Evolutionary conservation across 75 land plant genomes (phyloP), one percentile per base, ranked within the genome.

Genomic region (Selaginella tamariscina): DNA sequence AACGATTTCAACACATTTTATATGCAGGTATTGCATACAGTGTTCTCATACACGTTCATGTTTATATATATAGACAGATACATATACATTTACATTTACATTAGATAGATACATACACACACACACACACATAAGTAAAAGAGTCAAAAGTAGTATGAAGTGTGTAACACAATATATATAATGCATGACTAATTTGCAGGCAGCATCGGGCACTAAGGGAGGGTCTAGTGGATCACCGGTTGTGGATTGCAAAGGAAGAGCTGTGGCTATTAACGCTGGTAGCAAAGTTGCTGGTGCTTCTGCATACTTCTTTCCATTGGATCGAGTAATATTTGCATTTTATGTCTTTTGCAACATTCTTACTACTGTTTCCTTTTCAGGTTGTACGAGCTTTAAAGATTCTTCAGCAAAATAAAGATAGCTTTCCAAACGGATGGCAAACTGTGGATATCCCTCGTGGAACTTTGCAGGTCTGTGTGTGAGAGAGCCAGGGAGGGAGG

Each of bases 191-290:
- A n/a, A n/a, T 23, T 68, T 71, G 24, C 78, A 92, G 90, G 97
- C 97, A 55, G 97, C 97, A 65, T 92, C 97, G 70, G 97, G 97
- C 24, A 92, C 97, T 1, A 92, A 92, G 73, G 97, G 97, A 54
- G 97, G 97, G 24, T 92, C 97, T 8, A 92, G 97, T 77, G 97
- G 97, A 9, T 92, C 97, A n/a, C 97, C 97, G 60, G 97, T 92
- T 13, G 84, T 92, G 78, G 87, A 92, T 75, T 86, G 84, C 70
- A 79, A 86, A 66, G 97, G 97, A 27, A 83, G 89, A 54, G 97
- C 97, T 13, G 89, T 92, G 29, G 97, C 90, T 13, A 72, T 92
- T 30, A 92, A 92, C 77, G 97, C 97, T 30, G 95, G 95, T 39
- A 86, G 97, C 79, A 92, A 89, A 70, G 79, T 88, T 0, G 79